Percentiles rank a stretch among this genome's conserved stretches.
phyloP scores from a whole-genome alignment of 179 eudicot genomes.

The Nepenthes alata region DNA sequence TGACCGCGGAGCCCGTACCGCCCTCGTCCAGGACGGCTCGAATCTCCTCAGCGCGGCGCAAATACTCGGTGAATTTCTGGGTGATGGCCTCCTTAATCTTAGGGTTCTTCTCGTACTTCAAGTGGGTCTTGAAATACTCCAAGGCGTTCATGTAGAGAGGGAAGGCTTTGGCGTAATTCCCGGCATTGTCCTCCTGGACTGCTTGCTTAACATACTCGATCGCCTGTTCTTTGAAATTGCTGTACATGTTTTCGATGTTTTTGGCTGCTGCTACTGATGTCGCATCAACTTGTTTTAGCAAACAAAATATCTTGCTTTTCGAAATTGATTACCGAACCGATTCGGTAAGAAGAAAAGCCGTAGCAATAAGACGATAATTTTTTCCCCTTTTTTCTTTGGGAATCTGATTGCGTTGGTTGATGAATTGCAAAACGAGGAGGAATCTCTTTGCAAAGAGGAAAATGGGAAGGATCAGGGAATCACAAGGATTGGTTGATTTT shows the following conservation, averaged over 20 bases:
- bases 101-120: slow-evolving; percentile 94
- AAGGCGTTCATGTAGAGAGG: slow-evolving; percentile 89
- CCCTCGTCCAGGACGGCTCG: slow-evolving; percentile 68
- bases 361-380: too few relatives aligned
- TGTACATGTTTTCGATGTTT: slow-evolving; percentile 41
- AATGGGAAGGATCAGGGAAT: too few relatives aligned
- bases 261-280: too few relatives aligned
- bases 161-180: slow-evolving; percentile 89
- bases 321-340: too few relatives aligned
- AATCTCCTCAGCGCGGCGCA: slow-evolving; percentile 94
- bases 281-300: too few relatives aligned
- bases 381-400: too few relatives aligned
- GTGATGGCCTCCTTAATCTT: slow-evolving; percentile 92
- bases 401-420: too few relatives aligned
- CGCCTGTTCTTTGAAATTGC: slow-evolving; percentile 98
- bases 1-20: slow-evolving; percentile 36
- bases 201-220: slow-evolving; percentile 94
- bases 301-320: too few relatives aligned
- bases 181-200: slow-evolving; percentile 83
- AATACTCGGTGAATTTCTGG: slow-evolving; percentile 82
- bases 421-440: too few relatives aligned
- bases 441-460: too few relatives aligned
- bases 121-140: slow-evolving; percentile 82
- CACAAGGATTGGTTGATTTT: too few relatives aligned
- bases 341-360: too few relatives aligned